Conservation (phyloP, 352 stramenopile species). For the Phytophthora macrochlamydospora region DNA sequence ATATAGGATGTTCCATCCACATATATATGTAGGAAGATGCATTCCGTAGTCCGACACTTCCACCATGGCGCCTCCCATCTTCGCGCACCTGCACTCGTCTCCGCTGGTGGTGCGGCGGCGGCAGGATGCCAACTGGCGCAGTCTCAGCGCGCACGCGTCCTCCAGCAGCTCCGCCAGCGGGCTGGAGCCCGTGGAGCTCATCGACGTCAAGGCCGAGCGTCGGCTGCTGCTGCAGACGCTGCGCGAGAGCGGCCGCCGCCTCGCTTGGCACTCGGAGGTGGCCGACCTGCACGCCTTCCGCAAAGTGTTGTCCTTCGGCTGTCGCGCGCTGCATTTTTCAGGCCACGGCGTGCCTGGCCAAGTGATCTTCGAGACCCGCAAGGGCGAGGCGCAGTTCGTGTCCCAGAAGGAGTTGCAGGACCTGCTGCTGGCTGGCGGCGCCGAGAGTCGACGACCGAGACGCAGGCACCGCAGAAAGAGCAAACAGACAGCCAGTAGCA, state of each 20-base stretch:
- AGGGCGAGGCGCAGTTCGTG: conserved; percentile 84
- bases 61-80: conserved; percentile 45
- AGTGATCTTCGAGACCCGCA: conserved; percentile 84
- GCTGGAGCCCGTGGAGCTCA: conserved; percentile 84
- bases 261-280: conserved; percentile 82
- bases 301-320: conserved; percentile 81
- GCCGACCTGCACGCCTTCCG: conserved; percentile 83
- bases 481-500: conserved; percentile 2
- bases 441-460: conserved; percentile 29
- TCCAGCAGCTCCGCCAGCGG: conserved; percentile 28
- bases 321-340: conserved; percentile 79
- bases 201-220: conserved; percentile 82
- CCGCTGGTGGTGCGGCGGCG: conserved; percentile 76
- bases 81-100: conserved; percentile 86
- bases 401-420: conserved; percentile 81
- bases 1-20: too few species aligned
- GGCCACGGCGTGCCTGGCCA: conserved; percentile 76
- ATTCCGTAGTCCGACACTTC: too few species aligned
- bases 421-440: conserved; percentile 69
- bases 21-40: too few species aligned
- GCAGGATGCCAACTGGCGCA: conserved; percentile 65
- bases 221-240: conserved; percentile 76
- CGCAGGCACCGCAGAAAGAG: conserved; percentile 1
- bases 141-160: conserved; percentile 40
- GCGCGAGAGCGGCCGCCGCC: conserved; percentile 61